These are phyloP conservation scores for Gastrodia elata DNA, from an alignment of 106 monocot species.

Conservation along the genomic window DNA sequence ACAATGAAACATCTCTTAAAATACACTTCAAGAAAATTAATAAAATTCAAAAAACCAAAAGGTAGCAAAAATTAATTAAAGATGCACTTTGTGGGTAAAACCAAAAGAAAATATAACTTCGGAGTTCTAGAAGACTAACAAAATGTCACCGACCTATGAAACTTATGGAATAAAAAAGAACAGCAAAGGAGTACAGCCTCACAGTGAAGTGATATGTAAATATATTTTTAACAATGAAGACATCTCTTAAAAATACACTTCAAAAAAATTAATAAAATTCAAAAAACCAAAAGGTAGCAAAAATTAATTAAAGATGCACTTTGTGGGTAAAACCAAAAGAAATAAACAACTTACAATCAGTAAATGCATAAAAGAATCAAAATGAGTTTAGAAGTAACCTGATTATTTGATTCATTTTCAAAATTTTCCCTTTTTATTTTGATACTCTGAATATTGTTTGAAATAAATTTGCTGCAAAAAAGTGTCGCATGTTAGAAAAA, in stretches of 20 bases:
- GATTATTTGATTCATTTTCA: constrained; percentile 9
- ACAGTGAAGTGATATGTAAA: background rate
- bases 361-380: background rate
- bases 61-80: background rate
- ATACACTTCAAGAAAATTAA: background rate
- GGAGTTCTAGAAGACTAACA: no score
- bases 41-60: background rate
- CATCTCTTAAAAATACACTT: background rate
- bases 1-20: background rate
- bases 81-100: background rate
- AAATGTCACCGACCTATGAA: no score
- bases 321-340: background rate
- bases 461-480: constrained; percentile 7
- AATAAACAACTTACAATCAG: background rate
- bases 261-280: background rate
- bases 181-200: background rate
- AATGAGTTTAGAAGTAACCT: background rate
- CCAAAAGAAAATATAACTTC: no score
- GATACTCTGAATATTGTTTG: constrained; percentile 2
- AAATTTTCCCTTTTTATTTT: constrained; percentile 10
- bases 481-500: background rate
- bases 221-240: background rate
- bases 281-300: background rate
- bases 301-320: background rate
- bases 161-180: background rate